Conservation (phyloP, 2,329 filamentous ascomycete genomes). For the Eurotiales sp. region DNA sequence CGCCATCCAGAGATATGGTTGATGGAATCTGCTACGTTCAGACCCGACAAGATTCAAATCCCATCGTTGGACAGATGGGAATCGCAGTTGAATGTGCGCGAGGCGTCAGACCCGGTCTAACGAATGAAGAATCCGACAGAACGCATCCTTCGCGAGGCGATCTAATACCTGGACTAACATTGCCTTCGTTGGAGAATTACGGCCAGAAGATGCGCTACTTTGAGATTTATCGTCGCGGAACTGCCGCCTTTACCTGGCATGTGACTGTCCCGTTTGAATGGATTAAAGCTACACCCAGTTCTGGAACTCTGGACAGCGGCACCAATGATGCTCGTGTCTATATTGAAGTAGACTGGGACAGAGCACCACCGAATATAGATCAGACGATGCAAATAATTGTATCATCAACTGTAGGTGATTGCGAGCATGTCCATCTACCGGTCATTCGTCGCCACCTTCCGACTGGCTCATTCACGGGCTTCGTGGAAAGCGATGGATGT, state of each 20-base stretch:
- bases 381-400: not conserved
- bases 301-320: conserved; percentile 43
- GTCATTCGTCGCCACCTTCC: conserved; percentile 51
- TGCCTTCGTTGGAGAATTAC: conserved; percentile 58
- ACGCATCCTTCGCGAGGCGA: conserved; percentile 2
- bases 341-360: conserved; percentile 56
- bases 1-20: conserved; percentile 5
- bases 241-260: conserved; percentile 50
- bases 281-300: conserved; percentile 49
- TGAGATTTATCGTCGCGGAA: conserved; percentile 61
- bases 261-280: conserved; percentile 49
- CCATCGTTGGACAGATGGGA: conserved; percentile 56
- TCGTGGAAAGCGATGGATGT: conserved; percentile 56
- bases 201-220: conserved; percentile 56
- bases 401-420: conserved; percentile 15
- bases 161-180: conserved; percentile 35
- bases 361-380: conserved; percentile 30
- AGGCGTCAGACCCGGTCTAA: not conserved
- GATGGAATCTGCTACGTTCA: conserved; percentile 17
- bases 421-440: conserved; percentile 50
- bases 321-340: conserved; percentile 51
- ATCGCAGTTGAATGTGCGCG: conserved; percentile 57
- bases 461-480: conserved; percentile 52
- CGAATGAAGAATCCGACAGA: conserved; percentile 2
- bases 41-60: conserved; percentile 43